Evolutionary conservation across 495 filamentous ascomycete species (phyloP).

Genomic region (Aspergillus cristatus): DNA sequence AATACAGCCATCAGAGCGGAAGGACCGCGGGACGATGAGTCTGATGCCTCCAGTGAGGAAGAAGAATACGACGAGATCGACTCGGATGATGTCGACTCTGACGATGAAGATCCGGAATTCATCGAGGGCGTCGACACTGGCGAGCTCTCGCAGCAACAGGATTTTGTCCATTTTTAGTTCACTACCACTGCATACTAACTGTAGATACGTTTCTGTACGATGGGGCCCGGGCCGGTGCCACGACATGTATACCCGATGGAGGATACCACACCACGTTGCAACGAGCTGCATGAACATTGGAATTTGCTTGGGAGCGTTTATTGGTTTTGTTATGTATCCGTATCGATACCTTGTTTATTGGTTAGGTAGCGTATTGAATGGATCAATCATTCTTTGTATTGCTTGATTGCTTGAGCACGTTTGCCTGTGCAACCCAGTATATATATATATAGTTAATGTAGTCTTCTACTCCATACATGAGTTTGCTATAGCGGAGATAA

Average conservation of each 20-base stretch:
- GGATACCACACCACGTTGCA: neutral
- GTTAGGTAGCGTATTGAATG: no score
- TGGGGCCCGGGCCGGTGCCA: no score
- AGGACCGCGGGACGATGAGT: slow-evolving; percentile 45
- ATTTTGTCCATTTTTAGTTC: slow-evolving; percentile 55
- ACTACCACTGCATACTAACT: slow-evolving; percentile 9
- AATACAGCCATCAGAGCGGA: slow-evolving; percentile 36
- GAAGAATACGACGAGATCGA: slow-evolving; percentile 66
- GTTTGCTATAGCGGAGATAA: no score
- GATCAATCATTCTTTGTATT: no score
- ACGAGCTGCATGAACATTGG: no score
- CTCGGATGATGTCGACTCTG: slow-evolving; percentile 84
- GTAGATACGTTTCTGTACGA: neutral
- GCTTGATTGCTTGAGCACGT: no score
- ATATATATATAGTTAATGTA: no score
- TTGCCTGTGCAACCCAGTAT: no score
- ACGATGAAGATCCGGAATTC: slow-evolving; percentile 58
- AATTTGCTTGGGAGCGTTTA: no score
- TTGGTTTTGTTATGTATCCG: no score
- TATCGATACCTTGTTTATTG: no score
- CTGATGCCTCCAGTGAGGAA: slow-evolving; percentile 78
- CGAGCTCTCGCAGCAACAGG: slow-evolving; percentile 55
- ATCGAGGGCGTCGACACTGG: slow-evolving; percentile 36
- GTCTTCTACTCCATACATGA: no score
- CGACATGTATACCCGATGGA: slow-evolving; percentile 1